A percentile compares a stretch with the other conserved stretches of the same genome.
phyloP scores from a whole-genome alignment of 768 basidiomycete genomes.

The Boletus eberwhitei region DNA sequence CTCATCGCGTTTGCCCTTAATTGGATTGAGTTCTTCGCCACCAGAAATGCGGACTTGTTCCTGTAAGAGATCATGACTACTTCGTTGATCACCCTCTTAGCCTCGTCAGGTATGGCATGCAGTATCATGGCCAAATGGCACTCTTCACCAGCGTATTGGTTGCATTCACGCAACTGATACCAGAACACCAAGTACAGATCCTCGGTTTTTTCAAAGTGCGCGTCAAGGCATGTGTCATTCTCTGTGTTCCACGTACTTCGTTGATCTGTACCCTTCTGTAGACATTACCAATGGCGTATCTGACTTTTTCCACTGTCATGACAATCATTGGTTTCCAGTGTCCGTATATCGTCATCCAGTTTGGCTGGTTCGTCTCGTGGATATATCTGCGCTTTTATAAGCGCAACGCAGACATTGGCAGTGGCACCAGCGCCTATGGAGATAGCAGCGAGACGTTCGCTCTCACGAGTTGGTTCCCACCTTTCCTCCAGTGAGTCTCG shows the following conservation, averaged over 20 bases:
- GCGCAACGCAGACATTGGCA: constrained; percentile 65
- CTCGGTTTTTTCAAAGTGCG: constrained; percentile 79
- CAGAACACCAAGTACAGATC: constrained; percentile 95
- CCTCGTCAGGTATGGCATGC: constrained; percentile 70
- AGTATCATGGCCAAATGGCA: constrained; percentile 91
- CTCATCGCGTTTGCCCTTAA: constrained; percentile 85
- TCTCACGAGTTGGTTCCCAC: constrained; percentile 95
- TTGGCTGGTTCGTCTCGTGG: constrained; percentile 98
- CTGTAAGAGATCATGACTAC: constrained; percentile 50
- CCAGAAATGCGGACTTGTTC: constrained; percentile 71
- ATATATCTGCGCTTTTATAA: constrained; percentile 97
- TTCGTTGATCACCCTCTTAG: constrained; percentile 10
- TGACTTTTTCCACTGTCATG: constrained; percentile 85
- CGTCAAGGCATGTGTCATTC: constrained; percentile 67
- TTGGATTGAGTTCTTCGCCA: constrained; percentile 77
- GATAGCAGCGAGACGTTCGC: constrained; percentile 97
- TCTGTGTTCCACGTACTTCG: background rate
- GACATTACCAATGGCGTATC: constrained; percentile 92
- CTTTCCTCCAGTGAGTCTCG: constrained; percentile 78
- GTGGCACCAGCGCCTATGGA: constrained; percentile 72
- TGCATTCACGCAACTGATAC: constrained; percentile 96
- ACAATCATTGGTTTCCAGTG: constrained; percentile 81
- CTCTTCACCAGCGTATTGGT: constrained; percentile 87
- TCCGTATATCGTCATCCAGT: constrained; percentile 93
- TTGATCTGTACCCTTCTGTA: constrained; percentile 32